Evolutionary conservation across 768 basidiomycete species (phyloP).

Genomic region (Boletus rubropictus): DNA sequence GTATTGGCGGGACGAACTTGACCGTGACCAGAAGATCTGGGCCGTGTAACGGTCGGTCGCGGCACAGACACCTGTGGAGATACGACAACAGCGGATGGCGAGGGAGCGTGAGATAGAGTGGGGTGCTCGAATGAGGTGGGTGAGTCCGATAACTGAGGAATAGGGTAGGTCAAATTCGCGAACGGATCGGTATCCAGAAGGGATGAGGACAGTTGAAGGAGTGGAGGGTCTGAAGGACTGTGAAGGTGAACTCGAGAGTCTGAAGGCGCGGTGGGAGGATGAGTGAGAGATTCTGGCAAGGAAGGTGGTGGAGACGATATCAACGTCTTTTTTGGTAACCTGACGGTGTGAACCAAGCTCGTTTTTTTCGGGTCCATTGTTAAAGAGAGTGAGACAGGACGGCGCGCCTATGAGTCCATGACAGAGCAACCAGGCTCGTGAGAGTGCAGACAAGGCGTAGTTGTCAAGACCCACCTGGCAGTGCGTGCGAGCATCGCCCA

Average conservation of each 20-base stretch:
- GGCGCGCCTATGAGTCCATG: background rate
- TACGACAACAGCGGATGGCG: constrained; percentile 12
- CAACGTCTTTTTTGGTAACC: background rate
- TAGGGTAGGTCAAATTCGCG: constrained; percentile 41
- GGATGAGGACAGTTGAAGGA: constrained; percentile 5
- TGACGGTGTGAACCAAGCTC: background rate
- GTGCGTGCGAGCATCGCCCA: background rate
- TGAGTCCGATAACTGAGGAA: background rate
- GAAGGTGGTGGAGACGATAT: background rate
- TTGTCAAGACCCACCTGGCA: background rate
- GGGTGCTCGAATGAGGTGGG: background rate
- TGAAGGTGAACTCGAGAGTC: constrained; percentile 6
- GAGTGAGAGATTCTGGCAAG: background rate
- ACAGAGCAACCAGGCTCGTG: background rate
- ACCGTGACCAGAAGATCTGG: constrained; percentile 31
- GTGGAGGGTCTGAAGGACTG: background rate
- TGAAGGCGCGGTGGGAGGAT: constrained; percentile 14
- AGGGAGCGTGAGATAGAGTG: constrained; percentile 6
- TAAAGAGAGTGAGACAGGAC: background rate
- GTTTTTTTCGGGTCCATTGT: constrained; percentile 1
- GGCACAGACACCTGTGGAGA: constrained; percentile 9
- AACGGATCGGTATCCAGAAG: constrained; percentile 72
- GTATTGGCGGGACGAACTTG: constrained; percentile 38
- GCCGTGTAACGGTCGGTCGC: constrained; percentile 17
- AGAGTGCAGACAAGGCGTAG: background rate